These are phyloP conservation scores for Ophiostoma angusticollis DNA, from an alignment of 2,329 filamentous ascomycete species.

Conservation along the genomic window DNA sequence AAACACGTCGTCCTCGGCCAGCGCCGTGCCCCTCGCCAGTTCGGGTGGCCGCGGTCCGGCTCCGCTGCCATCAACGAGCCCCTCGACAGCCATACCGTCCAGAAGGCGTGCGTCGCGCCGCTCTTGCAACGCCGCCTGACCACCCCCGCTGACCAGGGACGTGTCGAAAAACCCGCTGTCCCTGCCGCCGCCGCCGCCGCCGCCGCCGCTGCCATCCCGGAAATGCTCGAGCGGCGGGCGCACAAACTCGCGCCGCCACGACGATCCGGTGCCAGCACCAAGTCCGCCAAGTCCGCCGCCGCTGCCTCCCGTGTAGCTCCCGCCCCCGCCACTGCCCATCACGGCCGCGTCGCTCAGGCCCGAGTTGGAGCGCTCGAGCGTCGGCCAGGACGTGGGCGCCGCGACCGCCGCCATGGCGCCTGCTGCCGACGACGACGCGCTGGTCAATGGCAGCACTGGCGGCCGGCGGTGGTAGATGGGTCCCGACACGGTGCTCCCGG, in stretches of 20 bases:
- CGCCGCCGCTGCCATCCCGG: not conserved
- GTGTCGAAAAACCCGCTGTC: no score
- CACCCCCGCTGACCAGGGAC: conserved; percentile 28
- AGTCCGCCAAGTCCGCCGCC: conserved; percentile 7
- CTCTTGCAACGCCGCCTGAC: conserved; percentile 36
- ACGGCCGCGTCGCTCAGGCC: conserved; percentile 35
- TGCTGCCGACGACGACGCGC: conserved; percentile 15
- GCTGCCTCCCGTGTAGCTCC: conserved; percentile 4
- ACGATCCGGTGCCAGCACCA: not conserved
- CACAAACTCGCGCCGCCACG: conserved; percentile 3
- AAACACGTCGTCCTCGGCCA: conserved; percentile 36
- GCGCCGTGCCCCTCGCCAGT: conserved; percentile 21
- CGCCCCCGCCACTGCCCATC: conserved; percentile 15
- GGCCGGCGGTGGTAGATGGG: conserved; percentile 52
- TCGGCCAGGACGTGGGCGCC: conserved; percentile 21
- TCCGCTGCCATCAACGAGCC: conserved; percentile 54
- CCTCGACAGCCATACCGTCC: conserved; percentile 51
- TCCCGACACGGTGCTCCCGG: conserved; percentile 70
- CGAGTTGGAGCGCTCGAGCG: conserved; percentile 37
- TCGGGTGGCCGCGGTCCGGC: no score
- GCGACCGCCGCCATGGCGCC: conserved; percentile 17
- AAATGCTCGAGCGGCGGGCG: conserved; percentile 7
- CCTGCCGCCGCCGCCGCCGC: conserved; percentile 13
- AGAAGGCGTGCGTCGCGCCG: conserved; percentile 50
- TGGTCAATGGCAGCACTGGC: conserved; percentile 22